Conservation (phyloP, 208 protist species). For the Trichomonas gallinae region DNA sequence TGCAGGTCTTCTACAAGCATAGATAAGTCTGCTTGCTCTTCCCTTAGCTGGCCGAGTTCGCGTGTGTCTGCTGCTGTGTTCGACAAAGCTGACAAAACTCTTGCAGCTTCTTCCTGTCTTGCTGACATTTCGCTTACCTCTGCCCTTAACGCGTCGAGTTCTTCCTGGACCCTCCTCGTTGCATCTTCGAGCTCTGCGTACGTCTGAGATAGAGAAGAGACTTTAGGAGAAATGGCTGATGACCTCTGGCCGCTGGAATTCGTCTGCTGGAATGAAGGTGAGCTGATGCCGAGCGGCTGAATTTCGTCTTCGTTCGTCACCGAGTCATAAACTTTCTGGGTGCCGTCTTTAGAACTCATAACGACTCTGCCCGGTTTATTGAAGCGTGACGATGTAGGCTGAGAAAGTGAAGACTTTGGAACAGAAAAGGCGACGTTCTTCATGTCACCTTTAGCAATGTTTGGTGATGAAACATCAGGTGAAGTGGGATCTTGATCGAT, state of each 20-base stretch:
- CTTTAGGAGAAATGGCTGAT: neutral
- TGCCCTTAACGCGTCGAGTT: neutral
- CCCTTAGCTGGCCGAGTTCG: neutral
- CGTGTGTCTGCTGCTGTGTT: neutral
- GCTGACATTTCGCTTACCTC: neutral
- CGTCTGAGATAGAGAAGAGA: neutral
- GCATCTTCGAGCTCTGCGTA: neutral
- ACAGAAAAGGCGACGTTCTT: neutral
- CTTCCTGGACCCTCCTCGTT: neutral
- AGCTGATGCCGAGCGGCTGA: neutral
- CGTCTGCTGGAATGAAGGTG: neutral
- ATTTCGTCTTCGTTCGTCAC: neutral
- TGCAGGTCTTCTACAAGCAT: neutral
- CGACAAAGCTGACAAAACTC: neutral
- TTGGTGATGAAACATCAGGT: neutral
- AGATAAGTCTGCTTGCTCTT: neutral
- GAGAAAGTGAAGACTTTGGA: neutral
- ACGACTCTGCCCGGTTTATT: neutral
- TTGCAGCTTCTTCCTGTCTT: neutral
- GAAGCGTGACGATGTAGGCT: neutral
- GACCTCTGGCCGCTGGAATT: neutral
- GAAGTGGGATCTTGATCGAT: neutral
- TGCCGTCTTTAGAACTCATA: neutral
- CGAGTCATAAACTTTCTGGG: neutral
- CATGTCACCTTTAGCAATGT: neutral